Conservation (phyloP, 306 rosid species). For the Corylus avellana region DNA sequence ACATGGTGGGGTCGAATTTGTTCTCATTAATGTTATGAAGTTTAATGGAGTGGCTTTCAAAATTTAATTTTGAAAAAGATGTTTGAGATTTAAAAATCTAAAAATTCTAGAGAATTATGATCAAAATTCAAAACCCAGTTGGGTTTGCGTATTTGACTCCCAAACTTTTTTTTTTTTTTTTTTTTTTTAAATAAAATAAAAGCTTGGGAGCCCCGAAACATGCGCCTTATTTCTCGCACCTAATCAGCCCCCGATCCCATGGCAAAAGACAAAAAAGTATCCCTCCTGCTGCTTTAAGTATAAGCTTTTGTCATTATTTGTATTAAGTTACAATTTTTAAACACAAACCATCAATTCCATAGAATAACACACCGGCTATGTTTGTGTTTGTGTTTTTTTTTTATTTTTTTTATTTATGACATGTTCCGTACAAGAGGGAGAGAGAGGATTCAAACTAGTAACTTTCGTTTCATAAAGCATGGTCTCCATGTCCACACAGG, state of each 20-base stretch:
- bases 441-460: too few relatives aligned
- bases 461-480: too few relatives aligned
- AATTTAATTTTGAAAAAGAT: too few relatives aligned
- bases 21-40: not conserved
- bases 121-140: too few relatives aligned
- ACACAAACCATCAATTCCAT: not conserved
- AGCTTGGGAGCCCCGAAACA: slow-evolving; percentile 11
- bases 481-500: too few relatives aligned
- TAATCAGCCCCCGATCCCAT: not conserved
- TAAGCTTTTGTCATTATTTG: not conserved
- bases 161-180: not conserved
- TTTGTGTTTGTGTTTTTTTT: too few relatives aligned
- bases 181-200: not conserved
- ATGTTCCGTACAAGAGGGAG: too few relatives aligned
- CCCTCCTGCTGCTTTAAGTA: not conserved
- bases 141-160: not conserved
- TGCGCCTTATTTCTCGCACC: slow-evolving; percentile 22
- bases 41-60: not conserved
- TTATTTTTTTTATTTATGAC: too few relatives aligned
- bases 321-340: not conserved
- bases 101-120: too few relatives aligned
- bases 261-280: not conserved
- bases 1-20: not conserved
- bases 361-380: too few relatives aligned
- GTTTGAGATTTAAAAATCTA: too few relatives aligned